phyloP scores from a whole-genome alignment of 208 protist species.

The Porcisia deanei region DNA sequence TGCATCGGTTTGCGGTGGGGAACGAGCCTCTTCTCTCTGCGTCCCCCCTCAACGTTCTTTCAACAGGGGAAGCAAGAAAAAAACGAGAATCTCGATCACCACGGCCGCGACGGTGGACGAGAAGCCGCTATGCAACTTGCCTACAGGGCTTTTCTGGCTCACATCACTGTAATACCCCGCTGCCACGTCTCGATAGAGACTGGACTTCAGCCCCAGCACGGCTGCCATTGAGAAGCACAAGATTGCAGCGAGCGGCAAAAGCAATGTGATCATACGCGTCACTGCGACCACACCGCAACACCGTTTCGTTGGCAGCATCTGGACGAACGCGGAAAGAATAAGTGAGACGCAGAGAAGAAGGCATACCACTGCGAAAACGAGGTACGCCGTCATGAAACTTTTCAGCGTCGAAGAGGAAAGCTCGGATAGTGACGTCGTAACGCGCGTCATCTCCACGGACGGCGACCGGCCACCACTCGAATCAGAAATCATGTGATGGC shows the following conservation, averaged over 20 bases:
- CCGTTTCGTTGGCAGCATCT: slow-evolving; percentile 22
- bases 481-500: not conserved
- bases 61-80: slow-evolving; percentile 13
- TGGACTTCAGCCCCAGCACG: slow-evolving; percentile 25
- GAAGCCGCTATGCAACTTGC: slow-evolving; percentile 34
- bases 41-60: slow-evolving; percentile 4
- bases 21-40: not conserved
- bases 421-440: not conserved
- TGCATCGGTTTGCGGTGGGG: not conserved
- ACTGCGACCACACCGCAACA: not conserved
- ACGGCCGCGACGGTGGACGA: slow-evolving; percentile 30
- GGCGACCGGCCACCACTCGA: not conserved
- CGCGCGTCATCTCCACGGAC: not conserved
- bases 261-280: slow-evolving; percentile 20
- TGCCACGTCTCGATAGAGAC: slow-evolving; percentile 27
- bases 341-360: slow-evolving; percentile 32
- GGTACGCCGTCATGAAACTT: slow-evolving; percentile 47
- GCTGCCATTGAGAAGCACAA: slow-evolving; percentile 39
- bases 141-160: not conserved
- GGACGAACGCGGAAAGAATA: slow-evolving; percentile 22
- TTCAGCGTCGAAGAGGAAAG: slow-evolving; percentile 5
- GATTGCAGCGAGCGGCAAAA: slow-evolving; percentile 21
- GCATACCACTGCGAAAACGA: slow-evolving; percentile 34
- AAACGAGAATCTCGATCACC: slow-evolving; percentile 24
- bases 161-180: slow-evolving; percentile 30